Evolutionary conservation across 2,329 filamentous ascomycete species (phyloP), one percentile per base, ranked within the genome.

Genomic region (Xylariaceae sp.): DNA sequence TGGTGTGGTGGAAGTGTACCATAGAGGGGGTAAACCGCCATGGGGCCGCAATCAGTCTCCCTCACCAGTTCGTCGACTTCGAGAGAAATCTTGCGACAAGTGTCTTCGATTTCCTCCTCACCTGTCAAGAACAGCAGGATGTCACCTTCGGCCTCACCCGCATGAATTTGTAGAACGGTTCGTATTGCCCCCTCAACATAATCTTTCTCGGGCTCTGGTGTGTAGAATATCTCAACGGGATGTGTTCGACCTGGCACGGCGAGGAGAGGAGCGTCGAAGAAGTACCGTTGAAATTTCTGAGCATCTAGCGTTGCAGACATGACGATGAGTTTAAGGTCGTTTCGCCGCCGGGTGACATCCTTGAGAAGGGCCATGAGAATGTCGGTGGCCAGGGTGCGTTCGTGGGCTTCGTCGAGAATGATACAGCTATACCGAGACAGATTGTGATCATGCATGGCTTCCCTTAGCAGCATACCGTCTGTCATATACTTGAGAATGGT

Each of bases 401-500:
- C 94, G 85, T 99, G 94, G 49, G 95, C 94, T 74, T 99, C 94
- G 73, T 99, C 94, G 58, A 99, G 87, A 74, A 99, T 97, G 70
- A 99, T 97, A 67, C 91, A 95, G 79, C 91, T 94, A 77, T 99
- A 99, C 49, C 92, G 89, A 44, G 83, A 87, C 75, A 99, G 84
- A 64, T 95, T 84, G 68, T 92, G 90, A 72, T 99, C 94, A 74
- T 97, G 87, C 87, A 99, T 96, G 52, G 94, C 92, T 75, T 99
- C 94, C 68, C 94, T 82, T 68, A 97, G 81, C 67, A 99, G 85
- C 88, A 99, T 97, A 84, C 95, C 95, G 70, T 99, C 94, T 37
- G 95, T 99, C 94, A 99, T 99, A 80, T 99, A 99, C 79, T 99
- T 99, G 70, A 99, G 84, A 57, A 95, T 84, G 1, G 94, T 99